Percentiles rank a stretch among this genome's conserved stretches.
These are phyloP conservation scores for Fusarium subglutinans DNA, from an alignment of 2,329 filamentous ascomycete species.

Conservation along the genomic window DNA sequence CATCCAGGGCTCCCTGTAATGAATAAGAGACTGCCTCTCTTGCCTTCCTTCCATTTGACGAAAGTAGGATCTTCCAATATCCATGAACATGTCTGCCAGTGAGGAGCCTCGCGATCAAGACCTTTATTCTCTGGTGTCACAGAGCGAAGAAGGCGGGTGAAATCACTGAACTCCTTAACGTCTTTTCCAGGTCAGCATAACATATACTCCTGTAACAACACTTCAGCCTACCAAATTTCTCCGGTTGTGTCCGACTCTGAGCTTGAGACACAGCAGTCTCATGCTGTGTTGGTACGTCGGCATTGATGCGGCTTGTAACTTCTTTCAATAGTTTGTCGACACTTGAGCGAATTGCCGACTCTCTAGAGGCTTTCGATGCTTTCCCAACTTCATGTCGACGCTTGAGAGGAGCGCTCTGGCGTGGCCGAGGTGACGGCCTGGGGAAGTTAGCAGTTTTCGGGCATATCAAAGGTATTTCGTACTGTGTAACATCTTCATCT, in stretches of 20 bases:
- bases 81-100: constrained; percentile 33
- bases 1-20: constrained; percentile 33
- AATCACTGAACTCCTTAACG: constrained; percentile 16
- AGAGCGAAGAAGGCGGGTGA: constrained; percentile 14
- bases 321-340: constrained; percentile 21
- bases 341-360: constrained; percentile 25
- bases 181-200: constrained; percentile 7
- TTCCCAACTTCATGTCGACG: constrained; percentile 15
- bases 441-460: background rate
- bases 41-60: constrained; percentile 18
- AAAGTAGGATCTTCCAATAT: constrained; percentile 23
- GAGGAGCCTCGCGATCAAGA: constrained; percentile 27
- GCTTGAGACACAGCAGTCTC: constrained; percentile 17
- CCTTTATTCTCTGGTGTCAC: constrained; percentile 31
- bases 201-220: background rate
- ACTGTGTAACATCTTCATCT: constrained; percentile 19
- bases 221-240: constrained; percentile 16
- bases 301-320: constrained; percentile 3
- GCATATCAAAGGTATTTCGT: background rate
- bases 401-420: background rate
- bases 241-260: constrained; percentile 1
- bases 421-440: background rate
- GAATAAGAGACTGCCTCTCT: constrained; percentile 26
- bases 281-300: background rate
- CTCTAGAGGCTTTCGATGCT: constrained; percentile 5